A percentile compares a stretch with the other conserved stretches of the same genome.
Conservation (phyloP, 148 eudicot species). For the Drosera capensis region DNA sequence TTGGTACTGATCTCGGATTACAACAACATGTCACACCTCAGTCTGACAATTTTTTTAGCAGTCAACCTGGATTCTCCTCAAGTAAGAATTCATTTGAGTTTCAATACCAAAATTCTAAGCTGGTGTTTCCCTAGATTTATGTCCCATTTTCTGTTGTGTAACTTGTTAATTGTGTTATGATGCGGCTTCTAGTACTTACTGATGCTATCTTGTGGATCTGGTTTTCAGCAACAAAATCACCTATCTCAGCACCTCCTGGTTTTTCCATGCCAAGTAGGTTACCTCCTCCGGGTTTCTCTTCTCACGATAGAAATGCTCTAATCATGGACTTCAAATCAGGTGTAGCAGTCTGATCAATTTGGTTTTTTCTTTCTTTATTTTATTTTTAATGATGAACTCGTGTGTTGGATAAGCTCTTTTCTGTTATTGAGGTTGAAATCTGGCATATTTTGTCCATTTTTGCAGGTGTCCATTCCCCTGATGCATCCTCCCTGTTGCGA, state of each 20-base stretch:
- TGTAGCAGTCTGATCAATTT: conserved; percentile 13
- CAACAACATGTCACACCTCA: conserved; percentile 28
- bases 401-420: not conserved
- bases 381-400: not conserved
- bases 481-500: conserved; percentile 16
- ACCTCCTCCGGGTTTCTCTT: conserved; percentile 83
- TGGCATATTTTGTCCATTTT: not conserved
- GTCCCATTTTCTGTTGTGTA: not conserved
- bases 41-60: conserved; percentile 24
- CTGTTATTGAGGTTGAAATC: not conserved
- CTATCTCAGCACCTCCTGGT: conserved; percentile 91
- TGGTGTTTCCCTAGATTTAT: no score
- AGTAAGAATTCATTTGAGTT: conserved; percentile 48
- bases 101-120: no score
- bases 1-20: conserved; percentile 33
- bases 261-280: conserved; percentile 57
- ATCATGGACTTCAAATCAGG: conserved; percentile 40
- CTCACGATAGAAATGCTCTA: conserved; percentile 44
- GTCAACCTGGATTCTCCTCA: conserved; percentile 25
- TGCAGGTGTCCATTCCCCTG: conserved; percentile 27
- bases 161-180: not conserved
- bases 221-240: conserved; percentile 53
- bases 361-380: not conserved
- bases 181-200: not conserved
- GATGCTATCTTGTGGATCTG: not conserved